Base-by-base conservation (phyloP, 2,329 filamentous ascomycete species). In the Aspergillus sp. region DNA sequence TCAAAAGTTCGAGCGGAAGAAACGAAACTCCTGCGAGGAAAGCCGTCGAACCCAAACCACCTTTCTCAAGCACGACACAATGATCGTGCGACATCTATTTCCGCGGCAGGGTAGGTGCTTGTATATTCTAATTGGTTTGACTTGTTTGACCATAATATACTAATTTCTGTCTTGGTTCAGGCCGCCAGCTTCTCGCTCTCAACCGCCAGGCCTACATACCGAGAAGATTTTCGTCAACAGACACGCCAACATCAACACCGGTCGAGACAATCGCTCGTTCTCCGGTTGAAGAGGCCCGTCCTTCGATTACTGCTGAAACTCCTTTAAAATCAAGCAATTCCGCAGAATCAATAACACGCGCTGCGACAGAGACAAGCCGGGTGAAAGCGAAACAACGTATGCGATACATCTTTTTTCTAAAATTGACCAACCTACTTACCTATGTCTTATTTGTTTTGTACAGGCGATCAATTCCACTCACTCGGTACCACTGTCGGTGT, bases 11-110 rank as follows among this genome's bases (percentile, higher is more conserved):
- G 61, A 64, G 63, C 66, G 62, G 66, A 69, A 64, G 58, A 68
- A 54, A 54, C 52, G 27, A 40, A 37, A 59, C 56, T 58, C 56
- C 58, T 60, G 52, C 54, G 59, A 62, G 50, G 58, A 63, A 61
- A 59, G 50, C 59, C 41, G 43, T 46, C 27, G 55, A 50, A 54
- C 43, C 33, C 35, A 44, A 54, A 45, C 23, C 33, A 23, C 39
- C 27, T 31, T 53, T 54, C 56, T 53, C 59, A 57, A 54, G 51
- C 57, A 64, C 52, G 35, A 63, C 9, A 45, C 49, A 70, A 77
- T 77, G 76, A 77, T 77, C 69, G 68, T 77, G 64, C 73, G 75
- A 62, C 68, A 73, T 55, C 50, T 75, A 44, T 71, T 67, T 64
- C 61, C 71, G 68, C 74, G 74, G 70, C 76, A 77, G 58, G 70